Evolutionary conservation across 2,329 filamentous ascomycete species (phyloP).

Genomic region (Westerdykella ornata): DNA sequence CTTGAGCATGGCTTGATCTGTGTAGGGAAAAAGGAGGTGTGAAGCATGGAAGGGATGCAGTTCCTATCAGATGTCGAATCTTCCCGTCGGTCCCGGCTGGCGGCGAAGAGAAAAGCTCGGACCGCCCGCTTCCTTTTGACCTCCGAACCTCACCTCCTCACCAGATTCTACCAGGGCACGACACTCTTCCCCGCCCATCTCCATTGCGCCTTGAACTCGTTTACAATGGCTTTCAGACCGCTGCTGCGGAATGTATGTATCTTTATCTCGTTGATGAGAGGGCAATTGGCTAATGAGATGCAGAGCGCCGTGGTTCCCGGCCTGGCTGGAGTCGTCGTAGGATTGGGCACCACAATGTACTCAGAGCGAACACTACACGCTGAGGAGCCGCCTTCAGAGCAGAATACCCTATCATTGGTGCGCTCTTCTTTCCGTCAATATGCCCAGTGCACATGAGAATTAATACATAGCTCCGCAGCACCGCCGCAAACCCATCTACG

Average conservation of each 20-base stretch:
- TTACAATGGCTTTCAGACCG: slow-evolving; percentile 48
- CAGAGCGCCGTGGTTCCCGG: slow-evolving; percentile 48
- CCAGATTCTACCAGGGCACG: slow-evolving; percentile 4
- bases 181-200: slow-evolving; percentile 13
- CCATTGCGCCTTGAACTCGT: slow-evolving; percentile 28
- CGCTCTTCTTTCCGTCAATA: not conserved
- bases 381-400: too few species aligned
- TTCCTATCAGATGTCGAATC: slow-evolving; percentile 18
- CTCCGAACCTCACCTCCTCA: slow-evolving; percentile 17
- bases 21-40: not conserved
- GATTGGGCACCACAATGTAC: slow-evolving; percentile 29
- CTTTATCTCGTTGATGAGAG: not conserved
- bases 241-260: slow-evolving; percentile 47
- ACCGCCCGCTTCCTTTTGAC: slow-evolving; percentile 5
- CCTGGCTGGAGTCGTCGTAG: slow-evolving; percentile 40
- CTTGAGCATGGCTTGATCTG: slow-evolving; percentile 35
- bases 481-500: slow-evolving; percentile 65
- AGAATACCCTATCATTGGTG: not conserved
- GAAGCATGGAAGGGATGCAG: slow-evolving; percentile 1
- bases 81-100: not conserved
- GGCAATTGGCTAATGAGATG: slow-evolving; percentile 12
- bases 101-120: not conserved
- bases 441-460: not conserved
- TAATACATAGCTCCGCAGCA: not conserved
- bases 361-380: slow-evolving; percentile 24